Evolutionary conservation across 2,329 filamentous ascomycete genomes (phyloP).

Genomic region (Stachybotrys chlorohalonatus): DNA sequence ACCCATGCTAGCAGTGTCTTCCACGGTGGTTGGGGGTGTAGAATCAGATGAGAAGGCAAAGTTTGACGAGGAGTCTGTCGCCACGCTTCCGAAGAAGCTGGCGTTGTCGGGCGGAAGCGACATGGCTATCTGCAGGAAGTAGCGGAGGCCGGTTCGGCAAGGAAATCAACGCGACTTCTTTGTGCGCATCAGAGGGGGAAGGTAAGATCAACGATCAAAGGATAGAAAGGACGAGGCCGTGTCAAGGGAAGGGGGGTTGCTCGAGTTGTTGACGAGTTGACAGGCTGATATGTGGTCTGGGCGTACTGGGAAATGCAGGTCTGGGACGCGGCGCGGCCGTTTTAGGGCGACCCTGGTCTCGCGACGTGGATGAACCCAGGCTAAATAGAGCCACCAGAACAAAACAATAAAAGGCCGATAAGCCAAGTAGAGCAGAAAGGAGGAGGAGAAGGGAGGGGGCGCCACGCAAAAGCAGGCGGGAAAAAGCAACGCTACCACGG

Average conservation of each 20-base stretch:
- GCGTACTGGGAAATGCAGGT: not conserved
- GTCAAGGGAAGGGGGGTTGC: not conserved
- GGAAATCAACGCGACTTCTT: not conserved
- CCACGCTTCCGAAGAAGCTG: slow-evolving; percentile 14
- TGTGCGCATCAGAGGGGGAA: not conserved
- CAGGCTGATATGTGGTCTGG: not conserved
- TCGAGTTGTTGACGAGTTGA: not conserved
- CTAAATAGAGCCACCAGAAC: not conserved
- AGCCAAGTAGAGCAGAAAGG: not conserved
- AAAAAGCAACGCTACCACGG: not conserved
- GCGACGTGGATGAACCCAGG: slow-evolving; percentile 3
- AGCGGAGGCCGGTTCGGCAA: not conserved
- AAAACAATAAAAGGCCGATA: not conserved
- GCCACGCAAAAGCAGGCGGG: slow-evolving; percentile 3
- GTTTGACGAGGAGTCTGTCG: slow-evolving; percentile 33
- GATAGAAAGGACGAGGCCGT: not conserved
- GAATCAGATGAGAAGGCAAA: slow-evolving; percentile 50
- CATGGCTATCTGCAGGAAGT: slow-evolving; percentile 11
- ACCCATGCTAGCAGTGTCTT: slow-evolving; percentile 50
- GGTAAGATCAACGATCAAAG: not conserved
- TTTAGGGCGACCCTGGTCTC: slow-evolving; percentile 1
- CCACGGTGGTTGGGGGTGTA: slow-evolving; percentile 59
- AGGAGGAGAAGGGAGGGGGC: slow-evolving; percentile 1
- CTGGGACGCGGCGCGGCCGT: slow-evolving; percentile 1
- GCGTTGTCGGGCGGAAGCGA: slow-evolving; percentile 23